Conservation (phyloP, 2,329 filamentous ascomycete species). For the Onygenales sp. region DNA sequence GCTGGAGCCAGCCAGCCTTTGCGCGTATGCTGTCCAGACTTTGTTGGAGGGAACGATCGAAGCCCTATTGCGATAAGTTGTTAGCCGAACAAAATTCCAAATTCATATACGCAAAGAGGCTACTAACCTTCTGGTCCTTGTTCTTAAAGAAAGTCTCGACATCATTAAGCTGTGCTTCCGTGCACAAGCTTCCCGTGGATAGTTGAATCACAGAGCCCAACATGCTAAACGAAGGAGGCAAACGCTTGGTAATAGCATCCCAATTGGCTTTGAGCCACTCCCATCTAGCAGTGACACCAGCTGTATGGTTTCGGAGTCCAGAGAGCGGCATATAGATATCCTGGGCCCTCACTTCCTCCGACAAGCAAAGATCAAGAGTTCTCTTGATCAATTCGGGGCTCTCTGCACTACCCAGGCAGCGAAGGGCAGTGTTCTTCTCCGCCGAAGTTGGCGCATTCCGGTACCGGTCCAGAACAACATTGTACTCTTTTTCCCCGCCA, state of each 20-base stretch:
- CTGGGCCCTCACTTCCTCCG: constrained; percentile 81
- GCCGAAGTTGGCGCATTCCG: constrained; percentile 66
- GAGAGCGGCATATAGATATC: constrained; percentile 85
- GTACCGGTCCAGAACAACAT: constrained; percentile 66
- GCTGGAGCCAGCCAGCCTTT: constrained; percentile 71
- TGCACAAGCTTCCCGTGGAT: constrained; percentile 71
- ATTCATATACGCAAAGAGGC: not conserved
- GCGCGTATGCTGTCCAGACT: constrained; percentile 74
- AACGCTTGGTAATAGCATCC: constrained; percentile 69
- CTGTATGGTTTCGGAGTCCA: constrained; percentile 65
- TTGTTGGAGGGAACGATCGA: constrained; percentile 82
- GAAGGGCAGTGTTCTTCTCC: constrained; percentile 85
- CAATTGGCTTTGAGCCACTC: constrained; percentile 79
- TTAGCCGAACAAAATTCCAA: constrained; percentile 9
- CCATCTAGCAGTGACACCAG: constrained; percentile 73
- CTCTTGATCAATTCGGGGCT: constrained; percentile 71
- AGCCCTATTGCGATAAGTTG: constrained; percentile 41
- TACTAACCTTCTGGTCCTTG: constrained; percentile 63
- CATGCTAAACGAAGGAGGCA: constrained; percentile 81
- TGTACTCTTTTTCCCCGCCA: constrained; percentile 79
- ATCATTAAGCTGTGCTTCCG: constrained; percentile 61
- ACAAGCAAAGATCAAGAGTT: constrained; percentile 65
- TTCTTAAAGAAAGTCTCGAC: constrained; percentile 72
- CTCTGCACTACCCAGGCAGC: constrained; percentile 68
- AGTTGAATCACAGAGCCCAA: constrained; percentile 76